Conservation (phyloP, 2,329 filamentous ascomycete genomes). For the Graphilbum fragrans region DNA sequence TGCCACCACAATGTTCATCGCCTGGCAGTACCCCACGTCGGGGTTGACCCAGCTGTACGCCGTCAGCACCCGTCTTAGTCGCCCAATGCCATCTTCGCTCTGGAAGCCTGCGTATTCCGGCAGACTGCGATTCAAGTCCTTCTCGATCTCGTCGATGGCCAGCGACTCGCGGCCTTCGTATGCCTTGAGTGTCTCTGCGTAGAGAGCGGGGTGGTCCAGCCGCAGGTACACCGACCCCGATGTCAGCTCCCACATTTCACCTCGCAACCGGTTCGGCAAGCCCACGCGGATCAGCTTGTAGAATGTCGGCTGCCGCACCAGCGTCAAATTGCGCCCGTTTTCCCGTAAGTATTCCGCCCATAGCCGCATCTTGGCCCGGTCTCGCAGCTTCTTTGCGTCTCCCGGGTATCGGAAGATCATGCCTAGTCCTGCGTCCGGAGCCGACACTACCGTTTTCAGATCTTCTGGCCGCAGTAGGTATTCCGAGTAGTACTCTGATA, state of each 20-base stretch:
- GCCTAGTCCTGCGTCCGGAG: constrained; percentile 87
- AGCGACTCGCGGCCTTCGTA: constrained; percentile 79
- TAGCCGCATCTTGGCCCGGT: constrained; percentile 91
- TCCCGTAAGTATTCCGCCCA: constrained; percentile 96
- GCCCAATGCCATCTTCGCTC: constrained; percentile 85
- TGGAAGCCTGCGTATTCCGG: constrained; percentile 97
- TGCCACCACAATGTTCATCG: constrained; percentile 98
- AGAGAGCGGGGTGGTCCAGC: constrained; percentile 74
- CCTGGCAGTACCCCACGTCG: constrained; percentile 95
- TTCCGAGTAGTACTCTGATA: constrained; percentile 82
- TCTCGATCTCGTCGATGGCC: constrained; percentile 97
- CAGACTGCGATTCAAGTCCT: constrained; percentile 89
- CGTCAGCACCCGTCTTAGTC: constrained; percentile 79
- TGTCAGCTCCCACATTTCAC: constrained; percentile 91
- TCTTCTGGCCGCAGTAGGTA: constrained; percentile 57
- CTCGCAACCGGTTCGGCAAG: constrained; percentile 80
- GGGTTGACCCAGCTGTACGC: constrained; percentile 96
- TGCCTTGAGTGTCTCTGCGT: constrained; percentile 71
- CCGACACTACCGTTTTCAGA: constrained; percentile 47
- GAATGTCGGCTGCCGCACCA: constrained; percentile 92
- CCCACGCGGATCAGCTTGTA: constrained; percentile 96
- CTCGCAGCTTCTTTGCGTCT: constrained; percentile 83
- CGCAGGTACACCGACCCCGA: constrained; percentile 85
- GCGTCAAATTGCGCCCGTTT: constrained; percentile 83
- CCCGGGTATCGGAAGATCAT: constrained; percentile 91